Base-by-base conservation (phyloP, 2,329 filamentous ascomycete species). In the Fusarium nanum region DNA sequence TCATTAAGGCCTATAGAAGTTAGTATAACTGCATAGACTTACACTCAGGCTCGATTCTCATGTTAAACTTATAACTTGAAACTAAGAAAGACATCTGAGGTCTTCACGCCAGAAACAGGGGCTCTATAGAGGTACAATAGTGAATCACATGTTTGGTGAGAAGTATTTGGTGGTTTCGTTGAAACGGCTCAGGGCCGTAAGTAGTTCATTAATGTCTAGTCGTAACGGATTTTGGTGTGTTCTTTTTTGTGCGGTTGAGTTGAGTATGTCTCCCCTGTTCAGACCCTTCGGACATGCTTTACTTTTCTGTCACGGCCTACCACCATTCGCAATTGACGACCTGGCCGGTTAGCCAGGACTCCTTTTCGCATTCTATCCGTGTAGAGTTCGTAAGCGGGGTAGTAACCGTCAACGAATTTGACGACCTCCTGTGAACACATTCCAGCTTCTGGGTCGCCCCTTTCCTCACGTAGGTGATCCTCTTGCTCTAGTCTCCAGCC, bases 401-500 rank as follows among this genome's bases (percentile, higher is more conserved):
- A 92, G 78, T 93, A 89, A 2, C 84, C 86, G 67, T 89, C 86
- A 30, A 89, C 92, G 78, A 97, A 97, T 48, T 86, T 83, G 60
- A 88, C 84, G 45, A 97, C 93, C 78, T 95, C 87, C 59, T 93
- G 91, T 72, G 93, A 90, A 2, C 88, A 91, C 94, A 97, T 97
- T 30, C 93, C 94, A 0, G 85, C 86, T 18, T 72, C 71, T 22
- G 78, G 75, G 46, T 81, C 79, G 11, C 92, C 93, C 70, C 87
- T 91, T 23, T 85, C 81, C 10, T 83, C 83, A 25, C 92, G 87
- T 73, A 97, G 83, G 62, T 87, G 87, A 49, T 87, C 86, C 80
- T 97, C 94, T 80, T 97, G 93, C 81, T 97, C 85, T 72, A 90
- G 82, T 16, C 94, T 88, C 94, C 94, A 97, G 66, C 86, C 87